Percentiles rank a stretch among this genome's conserved stretches.
Evolutionary conservation across 169 alveolate genomes (phyloP).

Genomic region (Eimeria nieschulzi): DNA sequence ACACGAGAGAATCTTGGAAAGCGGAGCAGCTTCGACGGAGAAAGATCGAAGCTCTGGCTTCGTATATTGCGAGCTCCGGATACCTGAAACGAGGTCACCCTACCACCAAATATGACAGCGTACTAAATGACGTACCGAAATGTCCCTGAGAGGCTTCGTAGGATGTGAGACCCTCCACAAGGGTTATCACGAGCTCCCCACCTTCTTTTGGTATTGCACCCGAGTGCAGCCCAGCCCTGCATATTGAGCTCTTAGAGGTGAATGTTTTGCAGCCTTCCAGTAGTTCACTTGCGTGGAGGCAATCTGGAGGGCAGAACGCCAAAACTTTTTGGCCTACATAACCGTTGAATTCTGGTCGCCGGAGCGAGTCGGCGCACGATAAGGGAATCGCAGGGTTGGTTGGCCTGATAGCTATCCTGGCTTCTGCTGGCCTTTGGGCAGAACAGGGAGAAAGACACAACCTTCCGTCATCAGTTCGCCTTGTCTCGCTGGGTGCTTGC

Average conservation of each 20-base stretch:
- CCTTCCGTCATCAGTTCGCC: conserved; percentile 74
- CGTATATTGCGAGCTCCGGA: conserved; percentile 61
- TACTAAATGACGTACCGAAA: conserved; percentile 62
- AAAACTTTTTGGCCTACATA: conserved; percentile 80
- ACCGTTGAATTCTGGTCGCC: conserved; percentile 63
- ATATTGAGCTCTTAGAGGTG: conserved; percentile 87
- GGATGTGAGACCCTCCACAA: conserved; percentile 24
- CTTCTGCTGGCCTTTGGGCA: conserved; percentile 31
- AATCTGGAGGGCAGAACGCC: conserved; percentile 87
- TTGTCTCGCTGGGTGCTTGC: conserved; percentile 48
- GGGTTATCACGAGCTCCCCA: conserved; percentile 59
- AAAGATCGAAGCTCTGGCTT: conserved; percentile 85
- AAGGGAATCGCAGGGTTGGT: conserved; percentile 54
- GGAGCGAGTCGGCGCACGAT: conserved; percentile 55
- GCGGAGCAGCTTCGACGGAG: conserved; percentile 84
- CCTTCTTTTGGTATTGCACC: conserved; percentile 67
- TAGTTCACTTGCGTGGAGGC: conserved; percentile 81
- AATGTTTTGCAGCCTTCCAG: conserved; percentile 84
- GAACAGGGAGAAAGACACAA: conserved; percentile 74
- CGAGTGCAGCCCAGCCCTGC: conserved; percentile 89
- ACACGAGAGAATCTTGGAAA: conserved; percentile 81
- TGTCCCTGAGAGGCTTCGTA: conserved; percentile 72
- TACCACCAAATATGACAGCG: not conserved
- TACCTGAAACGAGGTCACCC: conserved; percentile 23
- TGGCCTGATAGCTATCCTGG: not conserved